Evolutionary conservation across 345 rosid species (phyloP).

Genomic region (Salix koriyanagi): DNA sequence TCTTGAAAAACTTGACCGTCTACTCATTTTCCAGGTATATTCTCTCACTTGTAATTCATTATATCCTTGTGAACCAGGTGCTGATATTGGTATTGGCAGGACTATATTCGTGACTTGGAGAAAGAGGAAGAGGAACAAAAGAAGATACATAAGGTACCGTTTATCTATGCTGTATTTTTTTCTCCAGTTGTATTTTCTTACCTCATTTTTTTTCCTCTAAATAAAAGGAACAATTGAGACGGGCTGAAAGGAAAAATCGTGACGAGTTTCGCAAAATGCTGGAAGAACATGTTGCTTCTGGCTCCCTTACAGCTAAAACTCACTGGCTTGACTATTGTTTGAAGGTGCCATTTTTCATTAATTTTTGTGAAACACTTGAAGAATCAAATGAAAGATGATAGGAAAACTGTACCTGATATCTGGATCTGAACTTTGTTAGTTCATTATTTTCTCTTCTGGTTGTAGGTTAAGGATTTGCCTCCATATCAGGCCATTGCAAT

Average conservation of each 20-base stretch:
- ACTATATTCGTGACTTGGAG: constrained; percentile 80
- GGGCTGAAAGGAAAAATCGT: constrained; percentile 88
- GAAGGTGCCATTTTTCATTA: constrained; percentile 47
- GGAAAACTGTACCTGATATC: background rate
- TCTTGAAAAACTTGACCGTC: constrained; percentile 86
- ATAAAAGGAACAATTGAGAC: constrained; percentile 76
- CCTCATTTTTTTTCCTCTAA: constrained; percentile 14
- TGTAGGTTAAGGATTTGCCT: constrained; percentile 73
- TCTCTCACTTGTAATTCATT: background rate
- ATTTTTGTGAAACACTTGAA: background rate
- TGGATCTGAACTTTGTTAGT: background rate
- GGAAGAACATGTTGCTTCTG: constrained; percentile 74
- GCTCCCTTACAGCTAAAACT: constrained; percentile 77
- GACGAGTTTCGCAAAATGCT: constrained; percentile 71
- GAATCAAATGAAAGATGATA: background rate
- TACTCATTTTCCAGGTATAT: constrained; percentile 69
- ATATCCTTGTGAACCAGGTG: constrained; percentile 1
- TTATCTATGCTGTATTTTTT: constrained; percentile 11
- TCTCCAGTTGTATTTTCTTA: background rate
- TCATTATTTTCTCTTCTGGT: background rate
- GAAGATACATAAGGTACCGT: constrained; percentile 77
- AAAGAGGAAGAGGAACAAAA: constrained; percentile 86
- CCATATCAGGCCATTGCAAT: constrained; percentile 88
- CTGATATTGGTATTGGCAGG: constrained; percentile 48
- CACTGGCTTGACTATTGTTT: constrained; percentile 82